Percentiles rank a stretch among this genome's conserved stretches.
These are phyloP conservation scores for Lentinula sp. DNA, from an alignment of 768 basidiomycete genomes.

Conservation along the genomic window DNA sequence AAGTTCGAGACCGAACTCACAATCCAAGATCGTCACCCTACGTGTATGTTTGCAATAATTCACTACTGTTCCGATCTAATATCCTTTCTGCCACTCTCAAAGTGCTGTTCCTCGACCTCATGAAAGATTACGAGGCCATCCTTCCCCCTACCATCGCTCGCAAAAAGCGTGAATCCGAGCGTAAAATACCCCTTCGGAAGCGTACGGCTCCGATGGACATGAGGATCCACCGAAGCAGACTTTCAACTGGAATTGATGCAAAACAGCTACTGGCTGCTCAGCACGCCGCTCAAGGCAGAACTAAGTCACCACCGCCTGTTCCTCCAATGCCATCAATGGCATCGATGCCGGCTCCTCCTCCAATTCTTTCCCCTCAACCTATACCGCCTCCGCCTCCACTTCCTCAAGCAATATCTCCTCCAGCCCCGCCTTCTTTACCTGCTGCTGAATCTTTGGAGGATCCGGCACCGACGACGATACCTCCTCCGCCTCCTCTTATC, in stretches of 20 bases:
- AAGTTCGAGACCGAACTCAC: constrained; percentile 78
- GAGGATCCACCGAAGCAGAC: constrained; percentile 74
- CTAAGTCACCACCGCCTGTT: constrained; percentile 24
- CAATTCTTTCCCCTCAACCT: constrained; percentile 20
- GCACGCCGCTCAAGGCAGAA: constrained; percentile 48
- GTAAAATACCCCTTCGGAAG: constrained; percentile 77
- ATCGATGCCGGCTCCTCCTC: constrained; percentile 17
- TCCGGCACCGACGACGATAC: neutral
- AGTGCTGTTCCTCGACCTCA: constrained; percentile 84
- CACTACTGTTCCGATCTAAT: neutral
- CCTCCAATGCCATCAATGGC: constrained; percentile 9
- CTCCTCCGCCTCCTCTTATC: neutral
- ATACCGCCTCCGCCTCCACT: constrained; percentile 10
- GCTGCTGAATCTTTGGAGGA: neutral
- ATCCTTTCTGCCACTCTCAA: neutral
- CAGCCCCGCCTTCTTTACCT: constrained; percentile 14
- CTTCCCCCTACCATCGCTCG: constrained; percentile 77
- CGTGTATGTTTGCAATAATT: constrained; percentile 39
- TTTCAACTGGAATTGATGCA: constrained; percentile 66
- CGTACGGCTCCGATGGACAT: constrained; percentile 86
- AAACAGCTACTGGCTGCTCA: constrained; percentile 70
- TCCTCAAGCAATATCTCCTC: constrained; percentile 17
- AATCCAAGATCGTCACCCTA: constrained; percentile 86
- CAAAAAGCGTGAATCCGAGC: constrained; percentile 85
- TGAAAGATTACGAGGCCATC: constrained; percentile 68